These are phyloP conservation scores for Chlorokybus atmophyticus DNA, from an alignment of 139 green algal genomes.

Conservation along the genomic window DNA sequence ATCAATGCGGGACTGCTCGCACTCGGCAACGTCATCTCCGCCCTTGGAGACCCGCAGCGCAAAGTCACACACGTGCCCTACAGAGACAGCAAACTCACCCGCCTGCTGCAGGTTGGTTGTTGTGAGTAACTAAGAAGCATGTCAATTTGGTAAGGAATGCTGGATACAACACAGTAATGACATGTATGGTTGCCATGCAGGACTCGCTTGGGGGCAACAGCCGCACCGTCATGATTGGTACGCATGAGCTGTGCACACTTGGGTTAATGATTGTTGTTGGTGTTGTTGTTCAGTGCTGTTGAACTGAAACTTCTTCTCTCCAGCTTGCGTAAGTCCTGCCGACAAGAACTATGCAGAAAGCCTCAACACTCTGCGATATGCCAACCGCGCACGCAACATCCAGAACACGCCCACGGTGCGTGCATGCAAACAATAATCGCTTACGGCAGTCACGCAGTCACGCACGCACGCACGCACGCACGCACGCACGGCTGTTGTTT, in stretches of 20 bases:
- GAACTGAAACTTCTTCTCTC: too few species aligned
- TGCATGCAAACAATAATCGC: not conserved
- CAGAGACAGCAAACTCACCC: slow-evolving; percentile 45
- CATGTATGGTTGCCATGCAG: too few species aligned
- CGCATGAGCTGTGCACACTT: too few species aligned
- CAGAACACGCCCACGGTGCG: slow-evolving; percentile 81
- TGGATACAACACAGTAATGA: too few species aligned
- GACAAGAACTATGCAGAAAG: slow-evolving; percentile 40
- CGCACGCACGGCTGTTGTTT: too few species aligned
- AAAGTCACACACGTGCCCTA: slow-evolving; percentile 41
- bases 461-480: too few species aligned
- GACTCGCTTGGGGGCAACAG: slow-evolving; percentile 46
- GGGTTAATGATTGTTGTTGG: too few species aligned
- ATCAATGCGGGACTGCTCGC: slow-evolving; percentile 93
- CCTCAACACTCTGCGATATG: slow-evolving; percentile 44
- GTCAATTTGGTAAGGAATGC: not conserved
- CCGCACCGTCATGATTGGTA: slow-evolving; percentile 40
- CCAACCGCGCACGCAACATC: slow-evolving; percentile 60
- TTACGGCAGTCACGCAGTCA: too few species aligned
- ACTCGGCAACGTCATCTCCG: slow-evolving; percentile 92
- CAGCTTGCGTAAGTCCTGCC: slow-evolving; percentile 38
- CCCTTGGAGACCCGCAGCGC: slow-evolving; percentile 54
- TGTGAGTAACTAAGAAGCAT: not conserved
- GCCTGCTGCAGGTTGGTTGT: slow-evolving; percentile 44
- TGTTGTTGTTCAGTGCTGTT: too few species aligned